Base-by-base conservation (phyloP, 805 yeast genomes). In the Wickerhamiella qilinensis region DNA sequence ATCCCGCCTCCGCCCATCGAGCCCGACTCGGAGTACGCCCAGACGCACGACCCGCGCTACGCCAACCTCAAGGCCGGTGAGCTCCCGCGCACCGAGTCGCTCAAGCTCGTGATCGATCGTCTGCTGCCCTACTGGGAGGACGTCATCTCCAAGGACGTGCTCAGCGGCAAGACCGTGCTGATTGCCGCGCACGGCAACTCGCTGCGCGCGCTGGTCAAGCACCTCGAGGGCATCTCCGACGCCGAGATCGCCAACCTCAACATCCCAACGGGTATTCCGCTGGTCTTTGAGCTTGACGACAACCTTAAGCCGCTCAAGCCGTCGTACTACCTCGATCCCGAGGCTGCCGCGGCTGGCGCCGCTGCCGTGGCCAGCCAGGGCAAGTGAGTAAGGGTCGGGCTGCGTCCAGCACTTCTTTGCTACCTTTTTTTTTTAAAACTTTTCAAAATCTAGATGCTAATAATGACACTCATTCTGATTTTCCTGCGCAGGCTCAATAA, bases 291-390 rank as follows among this genome's bases (percentile, higher is more conserved):
- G 69, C 76, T 86, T 59, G 95, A 86, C 62, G 79, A 71, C 39
- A 24, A 72, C 57, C 75, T 86, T 67, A 74, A 75, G 67, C 96
- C 96, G 67, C 69, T 77, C 60, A 85, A 85, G 77, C 80, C 84
- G 52, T 76, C 93, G 54, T 84, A 86, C 75, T 86, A 86, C 77
- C 78, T 86, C 67, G 97, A 86, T 69, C 97, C 97, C 57, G 96
- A 84, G 70, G 97, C 96, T 57, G 97, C 97, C 57, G 94, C 86
- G 49, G 95, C 95, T 40, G 97, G 97, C 73, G 97, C 96, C 50
- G 96, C 96, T 59, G 95, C 95, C 44, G 97, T 86, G 54, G 97
- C 96, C 55, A 83, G 83, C 55, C 97, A 86, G 71, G 97, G 97
- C 44, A 50, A 50, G 32, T 43, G 43, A 35, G n/a, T 6, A 12